Base-by-base conservation (phyloP, 1,139 yeast genomes). In the Lodderomyces beijingensis region DNA sequence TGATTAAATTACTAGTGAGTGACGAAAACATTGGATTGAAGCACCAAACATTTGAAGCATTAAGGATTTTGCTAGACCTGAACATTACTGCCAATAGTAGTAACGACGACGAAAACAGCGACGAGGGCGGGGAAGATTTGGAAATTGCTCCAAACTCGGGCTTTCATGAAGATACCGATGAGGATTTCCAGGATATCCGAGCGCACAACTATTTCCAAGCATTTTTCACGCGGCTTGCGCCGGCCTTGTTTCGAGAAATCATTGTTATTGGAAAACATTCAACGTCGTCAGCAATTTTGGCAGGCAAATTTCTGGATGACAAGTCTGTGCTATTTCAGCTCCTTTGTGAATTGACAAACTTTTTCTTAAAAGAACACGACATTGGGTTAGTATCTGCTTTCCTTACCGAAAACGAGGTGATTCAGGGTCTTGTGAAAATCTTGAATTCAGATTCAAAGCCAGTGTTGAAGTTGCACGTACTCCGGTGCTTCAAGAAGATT, bases 11-110 rank as follows among this genome's bases (percentile, higher is more conserved):
- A 19, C 56, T 89, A 16, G 57, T 80, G 3, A 66, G 70, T 16
- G 95, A 85, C 40, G 62, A 67, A 23, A 78, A 80, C 43, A 71
- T 81, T 5, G 95, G 95, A 0, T 59, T 88, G 32, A 80, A 84
- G 50, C 74, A 82, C 4, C 96, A 88, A 53, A 84, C 91, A 1
- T 77, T 76, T 40, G 96, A 88, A 56, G 95, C 96, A 0, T 59
- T 89, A 31, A 79, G 79, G 47, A 77, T 80, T 1, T 57, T 88
- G 25, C 61, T 87, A 11, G 91, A 83, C 47, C 79, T 87, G 2
- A 70, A 69, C 35, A 59, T 64, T 9, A n/a, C n/a, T 7, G 63
- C 67, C 3, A 30, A 29, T 9, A 32, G 23, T 20, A 28, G 28
- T 16, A 7, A 8, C 15, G n/a, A n/a, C n/a, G n/a, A n/a, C n/a